A percentile compares a stretch with the other conserved stretches of the same genome.
These are phyloP conservation scores for Metschnikowia lachancei DNA, from an alignment of 805 yeast genomes.

Conservation along the genomic window DNA sequence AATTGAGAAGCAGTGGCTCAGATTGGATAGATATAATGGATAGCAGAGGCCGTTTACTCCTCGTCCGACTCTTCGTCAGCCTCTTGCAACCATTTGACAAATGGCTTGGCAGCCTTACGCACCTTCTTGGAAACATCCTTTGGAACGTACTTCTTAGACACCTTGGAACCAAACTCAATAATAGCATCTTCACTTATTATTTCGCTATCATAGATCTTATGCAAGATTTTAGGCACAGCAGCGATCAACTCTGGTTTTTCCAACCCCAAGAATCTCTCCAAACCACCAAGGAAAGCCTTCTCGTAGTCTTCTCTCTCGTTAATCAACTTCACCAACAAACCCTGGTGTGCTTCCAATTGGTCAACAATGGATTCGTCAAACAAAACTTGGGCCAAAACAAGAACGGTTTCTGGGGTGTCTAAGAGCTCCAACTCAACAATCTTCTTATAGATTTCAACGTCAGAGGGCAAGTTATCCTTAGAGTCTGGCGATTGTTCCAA, in stretches of 20 bases:
- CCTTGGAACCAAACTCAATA: conserved; percentile 82
- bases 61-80: conserved; percentile 83
- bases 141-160: conserved; percentile 88
- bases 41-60: conserved; percentile 36
- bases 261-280: conserved; percentile 88
- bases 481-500: conserved; percentile 49
- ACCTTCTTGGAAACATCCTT: conserved; percentile 91
- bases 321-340: conserved; percentile 77
- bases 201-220: conserved; percentile 79
- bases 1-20: not conserved
- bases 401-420: conserved; percentile 72
- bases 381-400: conserved; percentile 87
- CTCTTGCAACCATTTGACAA: conserved; percentile 89
- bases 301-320: conserved; percentile 63
- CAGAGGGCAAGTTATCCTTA: conserved; percentile 65
- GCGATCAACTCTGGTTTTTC: conserved; percentile 69
- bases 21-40: not conserved
- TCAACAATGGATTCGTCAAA: conserved; percentile 74
- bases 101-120: conserved; percentile 94
- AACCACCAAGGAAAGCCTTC: conserved; percentile 89
- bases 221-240: conserved; percentile 74
- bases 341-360: conserved; percentile 74
- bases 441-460: conserved; percentile 89
- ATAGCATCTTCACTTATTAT: conserved; percentile 80
- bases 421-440: conserved; percentile 75